These are phyloP conservation scores for Ramularia collo-cygni DNA, from an alignment of 2,329 filamentous ascomycete genomes.

Conservation along the genomic window DNA sequence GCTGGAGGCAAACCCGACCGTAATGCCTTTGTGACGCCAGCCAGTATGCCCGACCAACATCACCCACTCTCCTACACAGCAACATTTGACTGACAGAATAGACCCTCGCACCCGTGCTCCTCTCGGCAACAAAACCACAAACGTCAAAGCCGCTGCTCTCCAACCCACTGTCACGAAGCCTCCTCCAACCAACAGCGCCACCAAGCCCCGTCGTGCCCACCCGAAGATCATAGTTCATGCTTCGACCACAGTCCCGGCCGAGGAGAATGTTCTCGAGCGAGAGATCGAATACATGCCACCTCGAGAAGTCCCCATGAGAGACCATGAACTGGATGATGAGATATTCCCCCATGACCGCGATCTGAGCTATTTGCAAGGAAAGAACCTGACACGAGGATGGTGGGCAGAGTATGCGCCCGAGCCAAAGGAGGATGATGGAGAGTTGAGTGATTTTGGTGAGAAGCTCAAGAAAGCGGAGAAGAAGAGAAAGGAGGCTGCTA, in stretches of 20 bases:
- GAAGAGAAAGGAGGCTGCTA: constrained; percentile 18
- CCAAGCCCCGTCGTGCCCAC: constrained; percentile 42
- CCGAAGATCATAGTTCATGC: constrained; percentile 57
- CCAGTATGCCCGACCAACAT: constrained; percentile 49
- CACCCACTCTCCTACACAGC: neutral
- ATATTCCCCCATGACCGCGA: constrained; percentile 22
- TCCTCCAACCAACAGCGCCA: constrained; percentile 37
- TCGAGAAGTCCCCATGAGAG: constrained; percentile 45
- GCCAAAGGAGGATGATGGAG: constrained; percentile 54
- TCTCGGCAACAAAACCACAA: constrained; percentile 91
- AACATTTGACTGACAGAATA: constrained; percentile 32
- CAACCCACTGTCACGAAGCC: constrained; percentile 36
- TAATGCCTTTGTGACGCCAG: constrained; percentile 68
- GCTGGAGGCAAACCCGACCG: constrained; percentile 54
- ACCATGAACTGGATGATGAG: constrained; percentile 26
- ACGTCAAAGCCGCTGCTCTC: constrained; percentile 63
- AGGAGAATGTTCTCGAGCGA: constrained; percentile 34
- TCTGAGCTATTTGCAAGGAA: constrained; percentile 40
- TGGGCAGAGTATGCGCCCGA: constrained; percentile 44
- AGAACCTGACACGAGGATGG: constrained; percentile 47
- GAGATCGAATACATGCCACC: constrained; percentile 91
- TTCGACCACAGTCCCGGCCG: constrained; percentile 24
- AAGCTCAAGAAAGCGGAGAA: constrained; percentile 31
- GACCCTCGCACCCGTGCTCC: constrained; percentile 67
- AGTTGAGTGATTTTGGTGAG: constrained; percentile 61